Conservation (phyloP, 768 basidiomycete species). For the Amanita subjunquillea region DNA sequence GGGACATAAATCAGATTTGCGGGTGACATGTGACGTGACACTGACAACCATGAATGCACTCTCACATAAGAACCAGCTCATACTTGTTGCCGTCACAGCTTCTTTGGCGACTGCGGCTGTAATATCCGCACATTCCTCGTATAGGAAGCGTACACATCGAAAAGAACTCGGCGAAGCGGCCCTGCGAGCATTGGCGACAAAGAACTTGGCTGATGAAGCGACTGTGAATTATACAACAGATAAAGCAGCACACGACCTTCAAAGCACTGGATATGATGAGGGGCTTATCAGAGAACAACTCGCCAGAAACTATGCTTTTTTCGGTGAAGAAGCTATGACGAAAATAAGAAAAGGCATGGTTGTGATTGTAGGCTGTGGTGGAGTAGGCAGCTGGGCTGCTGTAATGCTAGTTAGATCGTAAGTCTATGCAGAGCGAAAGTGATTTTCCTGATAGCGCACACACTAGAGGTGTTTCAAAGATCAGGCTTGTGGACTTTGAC, state of each 20-base stretch:
- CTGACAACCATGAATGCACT: slow-evolving; percentile 21
- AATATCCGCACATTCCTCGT: slow-evolving; percentile 47
- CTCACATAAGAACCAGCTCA: slow-evolving; percentile 56
- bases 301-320: slow-evolving; percentile 89
- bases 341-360: slow-evolving; percentile 68
- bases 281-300: slow-evolving; percentile 82
- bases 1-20: neutral
- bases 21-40: neutral
- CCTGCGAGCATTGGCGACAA: slow-evolving; percentile 34
- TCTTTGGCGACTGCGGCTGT: slow-evolving; percentile 51
- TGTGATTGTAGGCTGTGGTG: slow-evolving; percentile 90
- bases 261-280: slow-evolving; percentile 47
- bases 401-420: slow-evolving; percentile 89
- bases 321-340: slow-evolving; percentile 82
- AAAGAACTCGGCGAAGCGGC: slow-evolving; percentile 49
- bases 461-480: slow-evolving; percentile 58
- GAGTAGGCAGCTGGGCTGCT: slow-evolving; percentile 94
- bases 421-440: slow-evolving; percentile 19
- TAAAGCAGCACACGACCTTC: neutral
- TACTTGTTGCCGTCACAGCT: slow-evolving; percentile 54
- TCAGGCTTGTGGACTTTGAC: slow-evolving; percentile 90
- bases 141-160: slow-evolving; percentile 36
- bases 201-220: slow-evolving; percentile 8
- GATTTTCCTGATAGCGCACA: neutral
- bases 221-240: slow-evolving; percentile 15